These are phyloP conservation scores for Paracamarosporium sp. DNA, from an alignment of 2,329 filamentous ascomycete species.

Conservation along the genomic window DNA sequence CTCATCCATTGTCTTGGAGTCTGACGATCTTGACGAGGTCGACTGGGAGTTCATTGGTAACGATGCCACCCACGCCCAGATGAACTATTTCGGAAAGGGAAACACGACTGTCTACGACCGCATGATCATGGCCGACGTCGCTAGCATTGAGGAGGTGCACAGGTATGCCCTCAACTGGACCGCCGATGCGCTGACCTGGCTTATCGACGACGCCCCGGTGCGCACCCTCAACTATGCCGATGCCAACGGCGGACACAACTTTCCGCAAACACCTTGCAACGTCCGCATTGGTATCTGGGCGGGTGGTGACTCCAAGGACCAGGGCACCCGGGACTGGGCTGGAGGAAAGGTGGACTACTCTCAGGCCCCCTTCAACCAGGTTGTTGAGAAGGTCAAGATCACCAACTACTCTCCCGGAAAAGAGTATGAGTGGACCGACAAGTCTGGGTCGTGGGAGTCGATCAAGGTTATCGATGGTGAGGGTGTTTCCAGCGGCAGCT, in stretches of 20 bases:
- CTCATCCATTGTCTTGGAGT: constrained; percentile 81
- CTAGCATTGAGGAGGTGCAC: constrained; percentile 64
- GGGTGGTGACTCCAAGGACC: constrained; percentile 54
- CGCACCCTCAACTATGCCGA: constrained; percentile 69
- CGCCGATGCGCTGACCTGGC: constrained; percentile 69
- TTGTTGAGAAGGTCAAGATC: constrained; percentile 58
- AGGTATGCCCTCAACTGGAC: constrained; percentile 80
- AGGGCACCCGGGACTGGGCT: constrained; percentile 73
- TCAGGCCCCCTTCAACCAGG: constrained; percentile 59
- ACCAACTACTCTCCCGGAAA: constrained; percentile 60
- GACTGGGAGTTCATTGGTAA: constrained; percentile 84
- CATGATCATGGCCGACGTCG: constrained; percentile 67
- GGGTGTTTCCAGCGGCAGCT: neutral
- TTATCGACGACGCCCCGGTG: constrained; percentile 71
- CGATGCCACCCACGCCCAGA: constrained; percentile 68
- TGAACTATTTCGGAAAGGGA: constrained; percentile 81
- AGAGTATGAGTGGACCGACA: constrained; percentile 59
- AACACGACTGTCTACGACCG: constrained; percentile 75
- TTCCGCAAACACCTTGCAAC: constrained; percentile 79
- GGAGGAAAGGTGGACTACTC: constrained; percentile 62
- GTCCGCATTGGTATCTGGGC: constrained; percentile 55
- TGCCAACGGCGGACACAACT: constrained; percentile 64
- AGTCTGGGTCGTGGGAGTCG: constrained; percentile 54
- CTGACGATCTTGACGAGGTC: constrained; percentile 84
- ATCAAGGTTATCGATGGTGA: constrained; percentile 52